A percentile compares a stretch with the other conserved stretches of the same genome.
Conservation (phyloP, 305 asterid genomes). For the Rubia tinctorum region DNA sequence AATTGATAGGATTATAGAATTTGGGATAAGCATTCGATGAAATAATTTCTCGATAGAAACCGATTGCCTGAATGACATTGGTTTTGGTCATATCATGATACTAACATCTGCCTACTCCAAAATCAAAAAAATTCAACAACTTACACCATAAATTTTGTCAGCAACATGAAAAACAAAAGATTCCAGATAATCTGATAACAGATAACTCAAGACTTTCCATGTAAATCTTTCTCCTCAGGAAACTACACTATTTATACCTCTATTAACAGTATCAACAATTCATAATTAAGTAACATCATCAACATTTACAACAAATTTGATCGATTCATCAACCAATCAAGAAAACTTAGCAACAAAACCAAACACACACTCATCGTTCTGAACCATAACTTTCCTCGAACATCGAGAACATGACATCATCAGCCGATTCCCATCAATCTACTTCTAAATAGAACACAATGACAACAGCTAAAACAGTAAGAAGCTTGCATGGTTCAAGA, state of each 20-base stretch:
- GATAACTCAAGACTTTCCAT: conserved; percentile 15
- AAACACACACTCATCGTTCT: not conserved
- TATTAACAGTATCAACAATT: conserved; percentile 20
- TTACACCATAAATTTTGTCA: no score
- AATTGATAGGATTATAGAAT: no score
- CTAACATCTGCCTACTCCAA: not conserved
- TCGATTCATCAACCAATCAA: conserved; percentile 13
- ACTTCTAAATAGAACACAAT: no score
- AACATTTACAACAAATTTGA: conserved; percentile 34
- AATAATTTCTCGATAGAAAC: no score
- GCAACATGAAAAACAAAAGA: not conserved
- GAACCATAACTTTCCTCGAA: conserved; percentile 14
- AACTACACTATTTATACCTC: conserved; percentile 39
- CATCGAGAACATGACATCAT: not conserved
- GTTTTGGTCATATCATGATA: no score
- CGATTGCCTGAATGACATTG: no score
- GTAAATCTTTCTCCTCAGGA: conserved; percentile 18
- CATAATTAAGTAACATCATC: conserved; percentile 18
- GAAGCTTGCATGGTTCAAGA: conserved; percentile 1
- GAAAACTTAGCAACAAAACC: not conserved
- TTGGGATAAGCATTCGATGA: no score
- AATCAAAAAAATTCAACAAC: no score
- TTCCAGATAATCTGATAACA: no score
- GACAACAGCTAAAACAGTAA: not conserved
- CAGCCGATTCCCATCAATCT: not conserved